Evolutionary conservation across 2,329 filamentous ascomycete species (phyloP), one percentile per base, ranked within the genome.

Genomic region (Bipolaris sorokiniana): DNA sequence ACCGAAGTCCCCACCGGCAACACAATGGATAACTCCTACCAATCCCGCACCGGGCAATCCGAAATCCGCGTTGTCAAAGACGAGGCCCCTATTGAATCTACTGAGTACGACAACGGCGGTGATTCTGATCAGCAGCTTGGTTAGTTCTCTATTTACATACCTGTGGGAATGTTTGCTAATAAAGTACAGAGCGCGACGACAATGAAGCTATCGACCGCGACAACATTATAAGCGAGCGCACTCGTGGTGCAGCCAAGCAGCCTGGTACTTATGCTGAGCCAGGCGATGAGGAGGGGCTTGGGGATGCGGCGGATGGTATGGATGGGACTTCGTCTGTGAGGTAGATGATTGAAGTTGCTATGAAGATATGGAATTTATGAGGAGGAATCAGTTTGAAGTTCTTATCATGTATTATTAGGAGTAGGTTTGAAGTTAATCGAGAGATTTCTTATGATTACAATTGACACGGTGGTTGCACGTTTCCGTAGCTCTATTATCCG

Each of bases 271-370:
- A 84, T 63, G 61, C 67, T 1, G 82, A 84, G 76, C 82, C 81
- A n/a, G 79, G 80, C 28, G 82, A 84, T 62, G 81, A 83, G 53
- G 82, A 83, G 70, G 73, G 77, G 15, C 63, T 80, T 48, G 79
- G 82, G 58, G 63, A 71, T 26, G 65, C 78, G 37, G 68, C 76
- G n/a, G 70, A 67, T 4, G 60, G 67, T 0, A 63, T 73, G 7
- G 72, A 79, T 56, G 74, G 74, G 2, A 76, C 70, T 0, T 73
- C 70, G 28, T 47, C 70, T 16, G 40, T 33, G 1, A 44, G 54
- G 18, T 57, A 53, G 23, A 37, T 10, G 22, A 48, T 1, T 26
- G 33, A 10, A 6, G 4, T 28, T 2, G 7, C 1, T 28, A 28
- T 28, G 26, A 3, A 7, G 1, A 9, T 2, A 9, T 26, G 26